Evolutionary conservation across 169 alveolate genomes (phyloP).

Genomic region (Plasmodium knowlesi): DNA sequence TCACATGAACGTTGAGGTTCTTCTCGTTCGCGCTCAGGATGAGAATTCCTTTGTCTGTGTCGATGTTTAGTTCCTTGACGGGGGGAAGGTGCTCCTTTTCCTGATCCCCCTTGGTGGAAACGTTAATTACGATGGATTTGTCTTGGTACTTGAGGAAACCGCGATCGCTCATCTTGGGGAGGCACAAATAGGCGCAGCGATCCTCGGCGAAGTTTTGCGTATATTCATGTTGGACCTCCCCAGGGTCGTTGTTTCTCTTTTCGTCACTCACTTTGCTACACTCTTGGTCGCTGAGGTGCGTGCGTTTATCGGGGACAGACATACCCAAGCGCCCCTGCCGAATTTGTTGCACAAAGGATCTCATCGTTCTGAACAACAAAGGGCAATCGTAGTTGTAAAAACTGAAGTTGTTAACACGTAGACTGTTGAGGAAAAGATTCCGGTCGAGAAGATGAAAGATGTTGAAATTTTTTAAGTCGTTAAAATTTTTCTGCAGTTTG

Average conservation of each 20-base stretch:
- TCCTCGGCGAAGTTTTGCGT: background rate
- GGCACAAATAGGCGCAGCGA: slow-evolving; percentile 23
- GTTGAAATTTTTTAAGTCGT: slow-evolving; percentile 51
- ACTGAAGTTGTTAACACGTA: slow-evolving; percentile 8
- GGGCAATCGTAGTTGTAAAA: slow-evolving; percentile 26
- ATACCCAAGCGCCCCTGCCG: background rate
- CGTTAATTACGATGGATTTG: slow-evolving; percentile 33
- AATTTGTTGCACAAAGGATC: slow-evolving; percentile 8
- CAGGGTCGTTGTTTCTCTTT: background rate
- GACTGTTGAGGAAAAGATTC: slow-evolving; percentile 21
- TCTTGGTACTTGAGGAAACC: slow-evolving; percentile 24
- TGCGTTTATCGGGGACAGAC: background rate
- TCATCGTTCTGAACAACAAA: slow-evolving; percentile 15
- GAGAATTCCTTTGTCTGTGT: slow-evolving; percentile 58
- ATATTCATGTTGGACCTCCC: background rate
- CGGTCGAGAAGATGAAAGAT: slow-evolving; percentile 13
- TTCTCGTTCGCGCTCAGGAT: slow-evolving; percentile 55
- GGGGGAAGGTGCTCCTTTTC: slow-evolving; percentile 6
- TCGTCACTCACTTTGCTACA: background rate
- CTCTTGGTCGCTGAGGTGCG: too few relatives aligned
- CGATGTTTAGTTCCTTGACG: slow-evolving; percentile 34
- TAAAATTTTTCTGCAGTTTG: slow-evolving; percentile 33
- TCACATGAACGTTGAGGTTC: slow-evolving; percentile 24
- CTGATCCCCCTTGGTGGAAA: slow-evolving; percentile 7
- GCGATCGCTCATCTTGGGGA: slow-evolving; percentile 42